Percentiles rank a stretch among this genome's conserved stretches.
phyloP scores from a whole-genome alignment of 768 basidiomycete species.

The Mycena kentingensis region DNA sequence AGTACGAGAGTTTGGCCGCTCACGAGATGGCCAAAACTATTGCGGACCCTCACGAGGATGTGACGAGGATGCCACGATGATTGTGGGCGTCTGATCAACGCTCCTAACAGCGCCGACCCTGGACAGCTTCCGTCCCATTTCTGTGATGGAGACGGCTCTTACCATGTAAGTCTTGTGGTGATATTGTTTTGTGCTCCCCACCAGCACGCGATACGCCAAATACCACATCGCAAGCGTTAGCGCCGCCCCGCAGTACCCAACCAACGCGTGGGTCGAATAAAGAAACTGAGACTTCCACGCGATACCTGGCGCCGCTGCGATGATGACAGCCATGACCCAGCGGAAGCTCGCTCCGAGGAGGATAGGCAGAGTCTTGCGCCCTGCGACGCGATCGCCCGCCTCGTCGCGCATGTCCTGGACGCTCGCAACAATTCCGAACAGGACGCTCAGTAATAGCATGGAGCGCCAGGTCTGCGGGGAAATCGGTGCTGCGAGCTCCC shows the following conservation, averaged over 20 bases:
- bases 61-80: background rate
- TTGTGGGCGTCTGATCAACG: too few relatives aligned
- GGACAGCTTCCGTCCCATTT: too few relatives aligned
- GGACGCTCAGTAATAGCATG: conserved; percentile 12
- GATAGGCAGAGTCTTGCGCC: conserved; percentile 44
- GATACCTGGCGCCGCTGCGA: background rate
- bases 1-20: too few relatives aligned
- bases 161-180: conserved; percentile 11
- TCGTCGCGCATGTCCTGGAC: conserved; percentile 43
- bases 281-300: background rate
- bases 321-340: conserved; percentile 7
- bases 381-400: conserved; percentile 36
- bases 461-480: background rate
- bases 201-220: conserved; percentile 2
- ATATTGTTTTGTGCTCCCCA: background rate
- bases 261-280: background rate
- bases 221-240: conserved; percentile 8
- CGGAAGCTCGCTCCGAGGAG: conserved; percentile 36
- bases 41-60: too few relatives aligned
- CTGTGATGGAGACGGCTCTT: background rate
- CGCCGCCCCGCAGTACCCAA: background rate
- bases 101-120: too few relatives aligned
- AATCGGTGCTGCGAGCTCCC: conserved; percentile 6
- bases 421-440: conserved; percentile 40
- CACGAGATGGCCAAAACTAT: too few relatives aligned